Percentiles rank a stretch among this genome's conserved stretches.
phyloP scores from a whole-genome alignment of 169 alveolate genomes.

The Cryptosporidium ryanae region DNA sequence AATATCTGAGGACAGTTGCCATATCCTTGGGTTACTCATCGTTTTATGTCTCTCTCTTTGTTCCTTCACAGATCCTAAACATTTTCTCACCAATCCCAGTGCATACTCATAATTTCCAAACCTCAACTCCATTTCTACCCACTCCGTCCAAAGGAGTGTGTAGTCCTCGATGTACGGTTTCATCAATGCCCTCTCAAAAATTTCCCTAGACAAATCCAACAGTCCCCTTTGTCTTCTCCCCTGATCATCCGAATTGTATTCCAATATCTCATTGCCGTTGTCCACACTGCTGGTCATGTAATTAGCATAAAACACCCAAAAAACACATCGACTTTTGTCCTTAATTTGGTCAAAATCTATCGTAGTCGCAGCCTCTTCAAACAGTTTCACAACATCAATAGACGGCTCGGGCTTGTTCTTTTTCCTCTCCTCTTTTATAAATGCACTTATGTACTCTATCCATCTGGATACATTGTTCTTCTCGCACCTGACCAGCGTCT shows the following conservation, averaged over 20 bases:
- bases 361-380: slow-evolving; percentile 38
- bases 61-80: slow-evolving; percentile 29
- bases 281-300: slow-evolving; percentile 35
- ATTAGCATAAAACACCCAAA: slow-evolving; percentile 66
- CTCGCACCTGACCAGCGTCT: slow-evolving; percentile 16
- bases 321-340: slow-evolving; percentile 25
- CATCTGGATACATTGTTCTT: slow-evolving; percentile 51
- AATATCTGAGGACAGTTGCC: slow-evolving; percentile 61
- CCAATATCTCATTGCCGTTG: slow-evolving; percentile 37
- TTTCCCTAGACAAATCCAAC: slow-evolving; percentile 45
- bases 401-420: slow-evolving; percentile 37
- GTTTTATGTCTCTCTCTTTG: slow-evolving; percentile 29
- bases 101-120: slow-evolving; percentile 55
- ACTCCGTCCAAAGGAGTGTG: slow-evolving; percentile 69
- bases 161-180: slow-evolving; percentile 36
- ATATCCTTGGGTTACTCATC: slow-evolving; percentile 1
- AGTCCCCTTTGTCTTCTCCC: neutral
- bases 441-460: slow-evolving; percentile 57
- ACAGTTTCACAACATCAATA: slow-evolving; percentile 22
- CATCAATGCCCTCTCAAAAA: slow-evolving; percentile 29
- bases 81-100: slow-evolving; percentile 20
- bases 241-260: neutral
- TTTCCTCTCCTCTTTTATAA: slow-evolving; percentile 4
- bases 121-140: slow-evolving; percentile 74
- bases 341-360: slow-evolving; percentile 26